phyloP scores from a whole-genome alignment of 2,329 filamentous ascomycete genomes.

The Reticulascus tulasneorum region DNA sequence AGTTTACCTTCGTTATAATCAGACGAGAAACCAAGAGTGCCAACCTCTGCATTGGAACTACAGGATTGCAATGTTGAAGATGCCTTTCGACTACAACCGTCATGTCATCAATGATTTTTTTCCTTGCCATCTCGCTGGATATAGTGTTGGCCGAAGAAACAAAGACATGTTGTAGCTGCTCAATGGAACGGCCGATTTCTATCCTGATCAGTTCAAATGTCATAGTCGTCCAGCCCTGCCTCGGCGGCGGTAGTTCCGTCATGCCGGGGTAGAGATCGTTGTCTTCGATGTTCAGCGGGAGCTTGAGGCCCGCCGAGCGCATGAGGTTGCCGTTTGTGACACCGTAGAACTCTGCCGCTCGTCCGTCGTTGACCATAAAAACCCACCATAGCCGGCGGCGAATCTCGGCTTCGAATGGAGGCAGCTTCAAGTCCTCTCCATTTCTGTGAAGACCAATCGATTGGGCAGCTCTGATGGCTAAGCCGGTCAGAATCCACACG shows the following conservation, averaged over 20 bases:
- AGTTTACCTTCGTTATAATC: slow-evolving; percentile 29
- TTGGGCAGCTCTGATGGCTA: slow-evolving; percentile 42
- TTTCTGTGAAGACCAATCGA: slow-evolving; percentile 50
- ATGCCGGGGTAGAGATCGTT: slow-evolving; percentile 44
- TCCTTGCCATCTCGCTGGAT: slow-evolving; percentile 28
- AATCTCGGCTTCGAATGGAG: slow-evolving; percentile 48
- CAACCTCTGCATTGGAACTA: slow-evolving; percentile 39
- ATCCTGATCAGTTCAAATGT: slow-evolving; percentile 51
- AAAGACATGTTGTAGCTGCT: slow-evolving; percentile 18
- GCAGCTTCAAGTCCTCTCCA: slow-evolving; percentile 24
- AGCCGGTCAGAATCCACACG: slow-evolving; percentile 37
- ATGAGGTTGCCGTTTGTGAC: slow-evolving; percentile 23
- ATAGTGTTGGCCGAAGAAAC: slow-evolving; percentile 9
- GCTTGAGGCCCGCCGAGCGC: slow-evolving; percentile 45
- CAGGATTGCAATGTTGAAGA: slow-evolving; percentile 46
- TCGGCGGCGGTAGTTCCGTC: slow-evolving; percentile 40
- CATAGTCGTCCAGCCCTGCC: slow-evolving; percentile 54
- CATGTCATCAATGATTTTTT: slow-evolving; percentile 36
- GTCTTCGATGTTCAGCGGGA: slow-evolving; percentile 56
- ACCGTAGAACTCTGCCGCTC: slow-evolving; percentile 56
- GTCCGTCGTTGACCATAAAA: slow-evolving; percentile 47
- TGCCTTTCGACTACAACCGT: slow-evolving; percentile 43
- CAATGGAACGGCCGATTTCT: slow-evolving; percentile 35
- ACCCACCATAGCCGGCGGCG: slow-evolving; percentile 53
- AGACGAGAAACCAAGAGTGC: slow-evolving; percentile 22